Conservation (phyloP, 192 early-diverging fungal genomes). For the Linnemannia exigua region DNA sequence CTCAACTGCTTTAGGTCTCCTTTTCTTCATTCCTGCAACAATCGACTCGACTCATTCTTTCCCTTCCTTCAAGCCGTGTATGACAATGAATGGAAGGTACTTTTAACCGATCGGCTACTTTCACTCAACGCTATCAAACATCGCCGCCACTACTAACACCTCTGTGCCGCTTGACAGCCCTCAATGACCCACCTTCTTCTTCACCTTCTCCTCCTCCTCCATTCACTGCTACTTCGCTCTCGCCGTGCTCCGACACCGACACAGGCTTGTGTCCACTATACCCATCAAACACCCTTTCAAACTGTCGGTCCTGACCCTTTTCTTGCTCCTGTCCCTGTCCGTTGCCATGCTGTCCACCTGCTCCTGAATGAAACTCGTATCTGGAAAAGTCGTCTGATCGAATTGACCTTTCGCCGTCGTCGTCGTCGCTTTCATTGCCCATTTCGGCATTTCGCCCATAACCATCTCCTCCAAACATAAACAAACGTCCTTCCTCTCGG, state of each 20-base stretch:
- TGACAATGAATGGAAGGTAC: not conserved
- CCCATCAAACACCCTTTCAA: not conserved
- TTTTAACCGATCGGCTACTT: not conserved
- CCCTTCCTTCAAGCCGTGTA: too few relatives aligned
- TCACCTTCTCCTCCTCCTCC: not conserved
- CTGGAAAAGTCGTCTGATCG: conserved; percentile 28
- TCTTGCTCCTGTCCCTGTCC: not conserved
- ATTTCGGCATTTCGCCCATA: not conserved
- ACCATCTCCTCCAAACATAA: not conserved
- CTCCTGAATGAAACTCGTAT: not conserved
- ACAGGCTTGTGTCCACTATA: not conserved
- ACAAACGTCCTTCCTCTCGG: not conserved
- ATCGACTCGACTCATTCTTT: not conserved
- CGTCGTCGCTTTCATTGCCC: not conserved
- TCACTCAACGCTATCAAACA: not conserved
- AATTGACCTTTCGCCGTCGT: conserved; percentile 13
- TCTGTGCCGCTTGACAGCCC: not conserved
- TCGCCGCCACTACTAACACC: not conserved
- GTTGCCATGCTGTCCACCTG: not conserved
- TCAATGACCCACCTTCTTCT: not conserved
- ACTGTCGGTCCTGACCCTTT: not conserved
- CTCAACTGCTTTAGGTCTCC: not conserved
- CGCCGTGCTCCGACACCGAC: not conserved
- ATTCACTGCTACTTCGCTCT: not conserved
- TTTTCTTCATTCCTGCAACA: not conserved